Evolutionary conservation across 495 filamentous ascomycete genomes (phyloP), one percentile per base, ranked within the genome.

Genomic region (Daldinia caldariorum): DNA sequence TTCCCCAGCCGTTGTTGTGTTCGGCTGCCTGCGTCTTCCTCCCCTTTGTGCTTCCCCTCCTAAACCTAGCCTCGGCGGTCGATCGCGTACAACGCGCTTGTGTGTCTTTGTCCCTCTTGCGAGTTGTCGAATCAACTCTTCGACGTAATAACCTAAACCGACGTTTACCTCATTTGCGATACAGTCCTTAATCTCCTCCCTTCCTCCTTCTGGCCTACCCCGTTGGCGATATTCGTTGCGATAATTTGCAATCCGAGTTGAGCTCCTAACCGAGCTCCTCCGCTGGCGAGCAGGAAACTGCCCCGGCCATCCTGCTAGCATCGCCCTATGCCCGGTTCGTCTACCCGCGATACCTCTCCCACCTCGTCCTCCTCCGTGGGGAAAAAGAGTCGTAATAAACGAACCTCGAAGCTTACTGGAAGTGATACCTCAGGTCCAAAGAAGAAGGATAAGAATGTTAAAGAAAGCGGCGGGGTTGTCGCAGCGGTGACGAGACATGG

Each of bases 401-500:
- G 67, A 62, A 72, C 69, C 32, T 59, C 69, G 29, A 76, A 76
- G 63, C 73, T 76, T 77, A 74, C 75, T 51, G 64, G 58, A 63
- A 72, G 66, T 69, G 65, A 73, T 58, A 62, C 56, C 57, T 37
- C 54, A 84, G 83, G 72, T 77, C 74, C 78, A 65, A 82, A 81
- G 81, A 84, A 84, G 69, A 80, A 84, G 76, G 78, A 79, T 61
- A 85, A 82, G 79, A 79, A 85, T 84, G 83, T 75, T 73, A 85
- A 81, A 81, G 82, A 84, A 58, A 74, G 76, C 67, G 80, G 82
- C 63, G 77, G 82, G 70, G 82, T 83, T 76, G 78, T 82, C 63
- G 83, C 83, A 61, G 83, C 83, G 77, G 81, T 85, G 79, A 85
- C 81, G 32, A 83, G 80, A 74, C 81, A 85, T 73, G 79, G 77